A percentile compares a stretch with the other conserved stretches of the same genome.
phyloP scores from a whole-genome alignment of 345 rosid genomes.

The Citrus inodora region DNA sequence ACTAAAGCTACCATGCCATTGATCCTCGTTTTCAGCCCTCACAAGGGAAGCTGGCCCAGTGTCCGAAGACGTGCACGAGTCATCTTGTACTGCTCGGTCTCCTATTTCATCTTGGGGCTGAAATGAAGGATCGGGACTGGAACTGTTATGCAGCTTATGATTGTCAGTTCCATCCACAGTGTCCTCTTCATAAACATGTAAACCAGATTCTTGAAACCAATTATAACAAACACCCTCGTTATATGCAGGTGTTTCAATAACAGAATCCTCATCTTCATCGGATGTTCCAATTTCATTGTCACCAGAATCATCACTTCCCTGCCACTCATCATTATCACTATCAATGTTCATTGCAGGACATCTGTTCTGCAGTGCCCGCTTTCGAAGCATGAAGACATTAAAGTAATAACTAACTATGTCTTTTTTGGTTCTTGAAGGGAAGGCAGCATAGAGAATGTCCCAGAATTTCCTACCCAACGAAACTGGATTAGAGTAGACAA shows the following conservation, averaged over 20 bases:
- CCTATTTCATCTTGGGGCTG: conserved; percentile 9
- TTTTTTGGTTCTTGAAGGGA: conserved; percentile 48
- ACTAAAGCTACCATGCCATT: conserved; percentile 17
- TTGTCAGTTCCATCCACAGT: conserved; percentile 1
- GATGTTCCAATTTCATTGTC: conserved; percentile 16
- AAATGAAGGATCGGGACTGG: conserved; percentile 4
- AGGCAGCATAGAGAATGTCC: conserved; percentile 42
- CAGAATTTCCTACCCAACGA: conserved; percentile 62
- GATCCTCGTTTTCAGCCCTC: conserved; percentile 15
- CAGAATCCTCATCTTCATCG: conserved; percentile 26
- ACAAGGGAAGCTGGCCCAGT: conserved; percentile 6
- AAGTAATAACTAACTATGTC: conserved; percentile 86
- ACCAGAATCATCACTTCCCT: conserved; percentile 26
- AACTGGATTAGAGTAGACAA: conserved; percentile 53
- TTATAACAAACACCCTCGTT: conserved; percentile 13
- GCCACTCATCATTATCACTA: conserved; percentile 85
- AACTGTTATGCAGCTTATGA: conserved; percentile 6
- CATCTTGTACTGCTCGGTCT: conserved; percentile 27
- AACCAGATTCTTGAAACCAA: neutral
- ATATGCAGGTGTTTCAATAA: conserved; percentile 30
- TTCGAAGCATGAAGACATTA: conserved; percentile 66
- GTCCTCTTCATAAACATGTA: conserved; percentile 26
- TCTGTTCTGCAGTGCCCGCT: conserved; percentile 74
- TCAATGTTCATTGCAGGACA: conserved; percentile 44
- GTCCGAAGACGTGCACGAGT: conserved; percentile 39